Evolutionary conservation across 1,284 basidiomycete genomes (phyloP), one percentile per base, ranked within the genome.

Genomic region (Heliocybe sulcata): DNA sequence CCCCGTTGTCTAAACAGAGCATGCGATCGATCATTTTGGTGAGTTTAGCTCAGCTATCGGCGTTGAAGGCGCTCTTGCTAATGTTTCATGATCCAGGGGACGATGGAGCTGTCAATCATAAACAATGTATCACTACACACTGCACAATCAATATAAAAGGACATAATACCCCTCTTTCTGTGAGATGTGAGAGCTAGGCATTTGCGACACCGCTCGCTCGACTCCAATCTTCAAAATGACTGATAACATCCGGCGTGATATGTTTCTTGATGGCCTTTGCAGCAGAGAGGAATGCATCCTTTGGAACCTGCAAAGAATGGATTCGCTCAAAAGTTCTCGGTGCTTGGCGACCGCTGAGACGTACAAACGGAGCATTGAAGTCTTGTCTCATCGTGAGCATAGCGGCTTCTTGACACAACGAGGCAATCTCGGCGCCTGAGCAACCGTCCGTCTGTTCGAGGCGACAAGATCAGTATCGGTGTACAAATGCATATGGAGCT

Each of bases 401-500:
- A 0, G 96, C 97, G 1, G 97, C 97, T 69, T 99, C 96, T 72
- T 99, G 97, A 67, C 95, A 98, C 51, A 99, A 80, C 1, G 90
- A 85, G 4, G 85, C 81, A 26, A 99, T 86, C 67, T 99, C 97
- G 4, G 97, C 97, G 10, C 97, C 97, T 11, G 96, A 98, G 66
- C 93, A 99, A 0, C 96, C 97, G 10, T 90, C 84, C 2, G 93
- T 90, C 94, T 98, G 61, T 47, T 47, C 8, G 45, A 51, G 45
- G 35, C 31, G 20, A 27, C 31, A 26, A 59, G 51, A 26, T 22
- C 27, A 19, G 35, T 29, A n/a, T 12, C 9, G 9, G 9, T 35
- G 33, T 16, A 19, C 38, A 29, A 31, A 23, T 50, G 23, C n/a
- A n/a, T n/a, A 63, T 58, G 35, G 26, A 35, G 26, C 3, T 1